Conservation (phyloP, 805 yeast genomes). For the Sugiyamaella mastotermitis region DNA sequence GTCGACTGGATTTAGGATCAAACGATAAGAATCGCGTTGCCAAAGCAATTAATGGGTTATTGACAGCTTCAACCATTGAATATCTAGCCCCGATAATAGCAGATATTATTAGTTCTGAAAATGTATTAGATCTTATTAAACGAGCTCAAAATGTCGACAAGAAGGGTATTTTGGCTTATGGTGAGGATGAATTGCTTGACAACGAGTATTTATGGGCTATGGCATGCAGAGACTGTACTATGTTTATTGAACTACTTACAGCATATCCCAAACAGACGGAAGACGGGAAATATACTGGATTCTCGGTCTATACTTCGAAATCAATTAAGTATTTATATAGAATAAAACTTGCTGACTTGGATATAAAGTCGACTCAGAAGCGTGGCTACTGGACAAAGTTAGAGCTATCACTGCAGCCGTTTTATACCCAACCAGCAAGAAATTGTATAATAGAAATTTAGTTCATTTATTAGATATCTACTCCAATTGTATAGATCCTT, state of each 20-base stretch:
- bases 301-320: no score
- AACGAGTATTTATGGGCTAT: conserved; percentile 40
- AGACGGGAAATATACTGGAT: no score
- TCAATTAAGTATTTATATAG: conserved; percentile 33
- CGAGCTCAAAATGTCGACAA: conserved; percentile 25
- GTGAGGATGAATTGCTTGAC: conserved; percentile 29
- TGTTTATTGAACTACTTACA: conserved; percentile 41
- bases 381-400: conserved; percentile 42
- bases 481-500: conserved; percentile 22
- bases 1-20: conserved; percentile 42
- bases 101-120: conserved; percentile 9
- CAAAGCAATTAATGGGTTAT: conserved; percentile 1
- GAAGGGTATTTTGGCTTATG: conserved; percentile 23
- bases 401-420: background rate
- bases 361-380: conserved; percentile 40
- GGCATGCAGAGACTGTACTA: conserved; percentile 54
- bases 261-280: background rate
- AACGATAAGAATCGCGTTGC: conserved; percentile 24
- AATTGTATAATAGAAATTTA: background rate
- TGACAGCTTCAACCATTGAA: conserved; percentile 14
- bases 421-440: no score
- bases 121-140: conserved; percentile 24
- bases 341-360: conserved; percentile 46
- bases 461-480: conserved; percentile 1
- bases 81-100: no score